A percentile compares a stretch with the other conserved stretches of the same genome.
Evolutionary conservation across 2,329 filamentous ascomycete species (phyloP).

Genomic region (Trichoderma sp.): DNA sequence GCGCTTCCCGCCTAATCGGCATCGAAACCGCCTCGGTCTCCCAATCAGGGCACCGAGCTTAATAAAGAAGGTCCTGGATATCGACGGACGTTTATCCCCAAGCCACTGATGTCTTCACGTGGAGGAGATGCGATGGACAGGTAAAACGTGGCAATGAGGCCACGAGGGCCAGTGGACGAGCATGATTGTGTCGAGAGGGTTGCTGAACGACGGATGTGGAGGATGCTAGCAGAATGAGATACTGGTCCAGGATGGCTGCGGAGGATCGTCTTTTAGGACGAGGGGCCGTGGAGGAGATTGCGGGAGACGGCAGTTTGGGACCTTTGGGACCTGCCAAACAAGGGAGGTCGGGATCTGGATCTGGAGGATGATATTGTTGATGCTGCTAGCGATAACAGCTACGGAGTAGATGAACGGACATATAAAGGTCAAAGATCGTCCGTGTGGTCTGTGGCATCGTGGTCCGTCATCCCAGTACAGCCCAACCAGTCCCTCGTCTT

Average conservation of each 20-base stretch:
- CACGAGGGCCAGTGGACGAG: constrained; percentile 9
- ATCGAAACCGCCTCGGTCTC: constrained; percentile 7
- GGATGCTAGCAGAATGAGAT: neutral
- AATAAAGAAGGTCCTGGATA: neutral
- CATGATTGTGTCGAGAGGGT: neutral
- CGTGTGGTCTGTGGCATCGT: neutral
- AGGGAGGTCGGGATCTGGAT: constrained; percentile 3
- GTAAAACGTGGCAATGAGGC: neutral
- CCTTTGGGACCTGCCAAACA: constrained; percentile 15
- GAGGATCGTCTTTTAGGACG: neutral
- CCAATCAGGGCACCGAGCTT: constrained; percentile 3
- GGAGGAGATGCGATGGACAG: neutral
- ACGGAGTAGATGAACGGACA: neutral
- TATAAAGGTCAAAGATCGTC: neutral
- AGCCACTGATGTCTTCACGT: constrained; percentile 19
- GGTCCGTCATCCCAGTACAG: neutral
- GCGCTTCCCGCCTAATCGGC: neutral
- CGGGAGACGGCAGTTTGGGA: neutral
- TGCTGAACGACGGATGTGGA: neutral
- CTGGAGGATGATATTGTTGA: neutral
- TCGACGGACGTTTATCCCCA: neutral
- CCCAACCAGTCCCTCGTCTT: neutral
- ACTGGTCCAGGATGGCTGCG: neutral
- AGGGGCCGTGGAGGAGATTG: constrained; percentile 3
- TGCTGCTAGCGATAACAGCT: neutral